A percentile compares a stretch with the other conserved stretches of the same genome.
Evolutionary conservation across 352 stramenopile species (phyloP).

Genomic region (Globisporangium alternatum): DNA sequence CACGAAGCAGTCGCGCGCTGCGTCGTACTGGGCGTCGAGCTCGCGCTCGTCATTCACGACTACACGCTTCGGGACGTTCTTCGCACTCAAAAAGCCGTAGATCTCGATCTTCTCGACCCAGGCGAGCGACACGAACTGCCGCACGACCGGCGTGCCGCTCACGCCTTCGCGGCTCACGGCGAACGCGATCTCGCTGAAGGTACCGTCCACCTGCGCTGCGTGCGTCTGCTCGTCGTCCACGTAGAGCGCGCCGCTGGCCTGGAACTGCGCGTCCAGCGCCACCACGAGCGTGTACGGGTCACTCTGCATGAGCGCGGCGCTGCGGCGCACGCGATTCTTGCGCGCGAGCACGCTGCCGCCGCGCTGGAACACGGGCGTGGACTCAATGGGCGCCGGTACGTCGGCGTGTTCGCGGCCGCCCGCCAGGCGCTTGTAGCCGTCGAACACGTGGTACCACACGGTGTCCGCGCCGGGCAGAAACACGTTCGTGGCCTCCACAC

Average conservation of each 20-base stretch:
- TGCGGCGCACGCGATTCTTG: constrained; percentile 95
- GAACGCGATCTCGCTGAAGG: constrained; percentile 52
- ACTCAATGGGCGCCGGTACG: constrained; percentile 89
- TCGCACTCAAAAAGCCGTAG: constrained; percentile 45
- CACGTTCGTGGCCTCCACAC: constrained; percentile 80
- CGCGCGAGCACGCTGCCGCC: constrained; percentile 94
- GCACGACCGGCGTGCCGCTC: constrained; percentile 24
- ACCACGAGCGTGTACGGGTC: constrained; percentile 98
- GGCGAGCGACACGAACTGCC: constrained; percentile 46
- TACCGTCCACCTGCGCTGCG: constrained; percentile 45
- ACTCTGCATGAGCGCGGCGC: constrained; percentile 92
- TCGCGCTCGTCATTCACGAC: constrained; percentile 33
- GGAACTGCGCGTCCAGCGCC: constrained; percentile 81
- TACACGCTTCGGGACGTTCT: constrained; percentile 43
- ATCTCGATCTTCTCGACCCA: constrained; percentile 88
- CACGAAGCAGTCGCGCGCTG: constrained; percentile 52
- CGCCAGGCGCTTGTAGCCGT: constrained; percentile 54
- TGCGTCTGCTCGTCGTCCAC: constrained; percentile 96
- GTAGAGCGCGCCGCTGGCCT: constrained; percentile 91
- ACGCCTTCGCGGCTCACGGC: constrained; percentile 36
- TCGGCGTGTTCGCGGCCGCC: constrained; percentile 55
- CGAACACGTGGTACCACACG: constrained; percentile 92
- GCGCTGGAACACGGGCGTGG: constrained; percentile 96
- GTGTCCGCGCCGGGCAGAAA: constrained; percentile 80
- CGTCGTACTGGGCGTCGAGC: constrained; percentile 74